Conservation (phyloP, 257 asterid genomes). For the Striga asiatica region DNA sequence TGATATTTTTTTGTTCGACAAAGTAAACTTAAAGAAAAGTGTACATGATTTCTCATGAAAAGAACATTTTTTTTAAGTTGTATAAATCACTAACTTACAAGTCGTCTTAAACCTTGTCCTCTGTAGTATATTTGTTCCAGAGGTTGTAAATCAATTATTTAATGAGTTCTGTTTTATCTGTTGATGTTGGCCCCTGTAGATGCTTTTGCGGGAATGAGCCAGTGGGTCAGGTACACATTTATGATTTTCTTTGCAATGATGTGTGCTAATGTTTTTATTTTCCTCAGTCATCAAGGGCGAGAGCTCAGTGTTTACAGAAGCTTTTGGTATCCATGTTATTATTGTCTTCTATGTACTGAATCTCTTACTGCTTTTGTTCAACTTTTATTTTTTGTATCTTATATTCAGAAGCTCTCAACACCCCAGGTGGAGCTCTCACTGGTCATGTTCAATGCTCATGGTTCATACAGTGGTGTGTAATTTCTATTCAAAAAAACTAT, state of each 20-base stretch:
- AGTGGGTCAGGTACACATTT: constrained; percentile 44
- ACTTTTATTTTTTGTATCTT: neutral
- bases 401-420: constrained; percentile 49
- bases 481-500: no score
- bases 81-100: no score
- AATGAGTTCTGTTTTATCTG: constrained; percentile 7
- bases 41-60: no score
- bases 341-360: neutral
- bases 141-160: constrained; percentile 4
- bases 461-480: constrained; percentile 53
- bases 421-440: constrained; percentile 40
- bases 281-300: neutral
- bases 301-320: neutral
- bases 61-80: no score
- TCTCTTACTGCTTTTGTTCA: neutral
- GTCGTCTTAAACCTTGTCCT: neutral
- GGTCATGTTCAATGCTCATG: constrained; percentile 61
- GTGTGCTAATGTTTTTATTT: neutral
- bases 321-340: neutral
- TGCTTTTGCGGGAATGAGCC: constrained; percentile 50
- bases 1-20: no score
- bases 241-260: neutral
- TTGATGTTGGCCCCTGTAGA: constrained; percentile 30
- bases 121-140: neutral
- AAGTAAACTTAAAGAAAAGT: no score